phyloP scores from a whole-genome alignment of 2,329 filamentous ascomycete species.

The Sphaceloma murrayae region DNA sequence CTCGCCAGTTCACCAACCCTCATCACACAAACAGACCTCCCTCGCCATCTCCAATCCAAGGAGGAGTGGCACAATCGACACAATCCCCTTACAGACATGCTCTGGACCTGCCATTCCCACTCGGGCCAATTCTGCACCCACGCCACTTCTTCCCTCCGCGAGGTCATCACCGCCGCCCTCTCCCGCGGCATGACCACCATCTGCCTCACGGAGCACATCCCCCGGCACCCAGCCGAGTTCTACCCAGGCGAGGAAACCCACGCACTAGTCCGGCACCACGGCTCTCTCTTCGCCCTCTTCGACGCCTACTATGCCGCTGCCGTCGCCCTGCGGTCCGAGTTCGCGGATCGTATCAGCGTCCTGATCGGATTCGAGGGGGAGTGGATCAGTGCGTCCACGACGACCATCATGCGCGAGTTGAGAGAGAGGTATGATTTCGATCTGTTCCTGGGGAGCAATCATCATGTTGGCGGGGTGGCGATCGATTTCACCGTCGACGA shows the following conservation, averaged over 20 bases:
- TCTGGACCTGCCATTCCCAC: conserved; percentile 95
- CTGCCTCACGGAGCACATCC: conserved; percentile 91
- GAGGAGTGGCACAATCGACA: background rate
- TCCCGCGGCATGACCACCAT: conserved; percentile 69
- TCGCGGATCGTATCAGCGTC: conserved; percentile 62
- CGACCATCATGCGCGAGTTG: conserved; percentile 48
- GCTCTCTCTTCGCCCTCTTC: conserved; percentile 46
- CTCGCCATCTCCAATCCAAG: background rate
- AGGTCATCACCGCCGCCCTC: conserved; percentile 72
- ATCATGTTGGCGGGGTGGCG: conserved; percentile 77
- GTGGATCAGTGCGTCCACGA: conserved; percentile 62
- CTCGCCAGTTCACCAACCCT: too few species aligned
- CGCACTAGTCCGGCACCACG: conserved; percentile 30
- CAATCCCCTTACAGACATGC: conserved; percentile 48
- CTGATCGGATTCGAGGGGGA: conserved; percentile 89
- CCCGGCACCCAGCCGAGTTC: conserved; percentile 65
- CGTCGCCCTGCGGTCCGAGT: conserved; percentile 57
- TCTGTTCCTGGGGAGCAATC: conserved; percentile 86
- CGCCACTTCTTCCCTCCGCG: conserved; percentile 74
- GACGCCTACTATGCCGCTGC: conserved; percentile 69
- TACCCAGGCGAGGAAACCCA: conserved; percentile 76
- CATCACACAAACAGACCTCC: background rate
- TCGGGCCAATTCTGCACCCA: conserved; percentile 96
- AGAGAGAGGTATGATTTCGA: conserved; percentile 58
- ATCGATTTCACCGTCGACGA: conserved; percentile 72